Base-by-base conservation (phyloP, 75 land plant genomes). In the Cunninghamia lanceolata region DNA sequence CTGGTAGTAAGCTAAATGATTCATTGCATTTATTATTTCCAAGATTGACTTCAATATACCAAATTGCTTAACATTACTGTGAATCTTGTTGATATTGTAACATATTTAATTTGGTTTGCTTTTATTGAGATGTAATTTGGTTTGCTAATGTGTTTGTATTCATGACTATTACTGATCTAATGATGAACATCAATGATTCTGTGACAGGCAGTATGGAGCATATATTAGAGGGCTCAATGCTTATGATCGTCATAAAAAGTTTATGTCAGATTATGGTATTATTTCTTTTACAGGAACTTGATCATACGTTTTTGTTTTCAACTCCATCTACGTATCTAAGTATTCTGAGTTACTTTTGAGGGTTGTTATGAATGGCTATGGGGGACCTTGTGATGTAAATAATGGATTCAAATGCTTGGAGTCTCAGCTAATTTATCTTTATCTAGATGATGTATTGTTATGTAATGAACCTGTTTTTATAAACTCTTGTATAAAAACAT, bases 181-280 rank as follows among this genome's bases (percentile, higher is more conserved):
- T 70, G 74, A 30, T 73, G 75, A 73, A 73, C 75, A 73, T 73
- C 36, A 34, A 73, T 73, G 36, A 63, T 28, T 76, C 71, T 15
- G 42, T 83, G 84, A 34, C 92, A 95, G 97, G 89, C 99, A 97
- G 84, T 95, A 95, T 88, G 93, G 91, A 40, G 93, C 91, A 43
- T 92, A 92, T 53, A 89, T 97, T 36, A 87, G 91, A 70, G 99
- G 99, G 30, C 95, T 97, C 84, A 97, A 94, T 86, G 97, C 99
- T 0, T 94, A 92, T 85, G 96, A 97, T 77, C 92, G 99, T 34
- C 99, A 97, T 87, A 94, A 92, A 91, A 93, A 94, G 30, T 95
- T 95, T 83, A 74, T 97, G 89, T 85, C 89, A 3, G 99, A 97
- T 83, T 97, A 97, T 85, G 96, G 95, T 95, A 83, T 19, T 53